Conservation (phyloP, 441 rosid genomes). For the Brassica hybrid region DNA sequence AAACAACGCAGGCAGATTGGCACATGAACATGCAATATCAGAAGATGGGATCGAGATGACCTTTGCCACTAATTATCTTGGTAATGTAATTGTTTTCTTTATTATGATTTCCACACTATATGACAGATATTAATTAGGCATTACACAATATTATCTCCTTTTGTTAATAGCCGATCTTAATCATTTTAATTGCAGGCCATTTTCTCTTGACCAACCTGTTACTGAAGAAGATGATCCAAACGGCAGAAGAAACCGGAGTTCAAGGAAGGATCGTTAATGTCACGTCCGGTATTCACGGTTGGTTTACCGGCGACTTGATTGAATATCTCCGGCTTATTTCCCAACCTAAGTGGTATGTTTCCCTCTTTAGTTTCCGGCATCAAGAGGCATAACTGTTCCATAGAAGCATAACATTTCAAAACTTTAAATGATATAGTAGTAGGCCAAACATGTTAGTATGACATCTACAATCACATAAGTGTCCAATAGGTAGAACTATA, state of each 20-base stretch:
- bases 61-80: conserved; percentile 89
- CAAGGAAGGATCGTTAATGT: conserved; percentile 89
- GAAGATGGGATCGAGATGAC: conserved; percentile 98
- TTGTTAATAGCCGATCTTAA: background rate
- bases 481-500: conserved; percentile 15
- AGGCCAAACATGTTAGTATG: background rate
- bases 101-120: conserved; percentile 28
- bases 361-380: background rate
- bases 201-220: conserved; percentile 76
- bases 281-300: conserved; percentile 79
- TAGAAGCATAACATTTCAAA: background rate
- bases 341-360: conserved; percentile 60
- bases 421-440: too few species aligned
- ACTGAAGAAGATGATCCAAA: conserved; percentile 67
- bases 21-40: conserved; percentile 84
- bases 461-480: background rate
- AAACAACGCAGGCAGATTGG: conserved; percentile 93
- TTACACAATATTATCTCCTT: background rate
- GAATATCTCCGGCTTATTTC: conserved; percentile 71
- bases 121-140: conserved; percentile 24
- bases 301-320: conserved; percentile 85
- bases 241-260: conserved; percentile 68
- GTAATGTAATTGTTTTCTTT: conserved; percentile 47
- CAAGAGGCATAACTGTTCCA: conserved; percentile 1
- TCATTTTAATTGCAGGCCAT: conserved; percentile 51